These are phyloP conservation scores for Myochromella boudieri DNA, from an alignment of 768 basidiomycete species.

Conservation along the genomic window DNA sequence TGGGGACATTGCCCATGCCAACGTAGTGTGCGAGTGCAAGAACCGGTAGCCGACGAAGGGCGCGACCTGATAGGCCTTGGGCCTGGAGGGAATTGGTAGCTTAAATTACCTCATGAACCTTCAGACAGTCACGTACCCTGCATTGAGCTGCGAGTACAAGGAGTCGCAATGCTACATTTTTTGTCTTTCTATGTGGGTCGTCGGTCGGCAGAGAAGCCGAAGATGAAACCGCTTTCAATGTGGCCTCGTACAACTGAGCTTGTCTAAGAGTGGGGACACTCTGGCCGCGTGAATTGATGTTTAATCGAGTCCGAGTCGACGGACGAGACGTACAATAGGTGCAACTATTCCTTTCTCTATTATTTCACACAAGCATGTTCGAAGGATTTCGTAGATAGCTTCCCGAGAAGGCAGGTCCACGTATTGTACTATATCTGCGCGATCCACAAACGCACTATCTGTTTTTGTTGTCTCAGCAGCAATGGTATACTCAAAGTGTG, in stretches of 20 bases:
- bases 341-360: conserved; percentile 70
- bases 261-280: conserved; percentile 61
- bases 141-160: conserved; percentile 74
- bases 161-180: conserved; percentile 55
- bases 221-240: conserved; percentile 27
- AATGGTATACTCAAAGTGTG: not conserved
- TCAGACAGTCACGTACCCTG: conserved; percentile 52
- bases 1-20: conserved; percentile 42
- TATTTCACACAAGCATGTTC: conserved; percentile 80
- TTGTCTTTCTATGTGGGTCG: conserved; percentile 48
- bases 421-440: conserved; percentile 96
- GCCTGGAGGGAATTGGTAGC: conserved; percentile 33
- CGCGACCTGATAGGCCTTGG: conserved; percentile 89
- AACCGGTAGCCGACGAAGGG: conserved; percentile 90
- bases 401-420: conserved; percentile 88
- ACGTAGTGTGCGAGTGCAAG: conserved; percentile 88
- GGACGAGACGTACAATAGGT: conserved; percentile 46
- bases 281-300: conserved; percentile 31
- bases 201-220: conserved; percentile 6
- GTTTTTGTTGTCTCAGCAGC: not conserved
- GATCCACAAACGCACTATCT: conserved; percentile 96
- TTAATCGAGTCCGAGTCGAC: not conserved
- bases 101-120: not conserved
- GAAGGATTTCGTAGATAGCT: conserved; percentile 91
- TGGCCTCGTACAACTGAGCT: conserved; percentile 55